These are phyloP conservation scores for Polymyxa betae DNA, from an alignment of 208 protist species.

Conservation along the genomic window DNA sequence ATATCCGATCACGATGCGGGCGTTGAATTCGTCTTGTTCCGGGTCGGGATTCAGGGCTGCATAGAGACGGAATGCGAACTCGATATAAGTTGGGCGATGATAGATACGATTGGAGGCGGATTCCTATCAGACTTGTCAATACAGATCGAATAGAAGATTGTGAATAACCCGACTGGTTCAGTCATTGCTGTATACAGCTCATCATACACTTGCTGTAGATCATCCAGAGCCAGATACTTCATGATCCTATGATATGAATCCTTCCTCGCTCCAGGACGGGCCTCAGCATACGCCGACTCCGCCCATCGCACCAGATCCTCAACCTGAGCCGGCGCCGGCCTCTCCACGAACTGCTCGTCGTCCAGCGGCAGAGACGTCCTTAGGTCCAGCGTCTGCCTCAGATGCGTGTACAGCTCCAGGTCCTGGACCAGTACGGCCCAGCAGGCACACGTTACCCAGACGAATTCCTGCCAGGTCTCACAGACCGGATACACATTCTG, in stretches of 20 bases:
- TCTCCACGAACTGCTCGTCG: not conserved
- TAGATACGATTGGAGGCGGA: not conserved
- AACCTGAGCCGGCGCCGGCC: not conserved
- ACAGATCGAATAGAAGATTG: too few species aligned
- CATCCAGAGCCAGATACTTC: not conserved
- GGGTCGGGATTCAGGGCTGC: not conserved
- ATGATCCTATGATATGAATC: slow-evolving; percentile 9
- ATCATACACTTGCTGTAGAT: not conserved
- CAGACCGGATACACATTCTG: not conserved
- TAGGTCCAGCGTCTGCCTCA: not conserved
- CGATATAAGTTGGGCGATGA: slow-evolving; percentile 22
- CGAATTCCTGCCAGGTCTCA: not conserved
- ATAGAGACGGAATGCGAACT: slow-evolving; percentile 37
- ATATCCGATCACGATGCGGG: slow-evolving; percentile 14
- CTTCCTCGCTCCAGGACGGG: not conserved
- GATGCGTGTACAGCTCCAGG: not conserved
- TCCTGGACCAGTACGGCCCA: not conserved
- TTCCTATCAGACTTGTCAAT: too few species aligned
- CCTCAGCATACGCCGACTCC: not conserved
- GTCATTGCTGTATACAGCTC: slow-evolving; percentile 7
- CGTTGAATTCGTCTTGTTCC: not conserved
- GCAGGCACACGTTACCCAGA: slow-evolving; percentile 22
- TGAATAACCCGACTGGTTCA: too few species aligned
- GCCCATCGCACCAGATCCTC: not conserved
- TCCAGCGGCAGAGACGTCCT: not conserved